Evolutionary conservation across 805 yeast species (phyloP).

Genomic region (Saccharomycopsis guyanensis): DNA sequence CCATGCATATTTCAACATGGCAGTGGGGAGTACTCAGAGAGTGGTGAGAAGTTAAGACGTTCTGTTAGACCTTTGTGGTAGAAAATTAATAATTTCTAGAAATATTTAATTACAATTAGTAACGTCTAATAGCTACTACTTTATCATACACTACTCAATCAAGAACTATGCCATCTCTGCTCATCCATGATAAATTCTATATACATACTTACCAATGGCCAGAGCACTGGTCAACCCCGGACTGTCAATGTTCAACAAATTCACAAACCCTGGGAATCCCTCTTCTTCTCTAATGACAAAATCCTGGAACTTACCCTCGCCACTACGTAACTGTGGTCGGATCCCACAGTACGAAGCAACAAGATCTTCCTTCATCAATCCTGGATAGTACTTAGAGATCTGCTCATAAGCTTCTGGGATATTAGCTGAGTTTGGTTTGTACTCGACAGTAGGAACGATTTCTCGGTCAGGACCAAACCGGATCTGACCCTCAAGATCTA

Average conservation of each 20-base stretch:
- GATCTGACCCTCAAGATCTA: conserved; percentile 72
- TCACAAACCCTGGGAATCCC: conserved; percentile 72
- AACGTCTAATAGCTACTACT: too few species aligned
- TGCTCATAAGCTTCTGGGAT: conserved; percentile 49
- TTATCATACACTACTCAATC: too few species aligned
- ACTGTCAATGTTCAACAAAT: conserved; percentile 76
- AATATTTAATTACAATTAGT: too few species aligned
- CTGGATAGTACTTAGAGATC: conserved; percentile 57
- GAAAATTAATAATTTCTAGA: too few species aligned
- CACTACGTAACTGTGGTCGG: conserved; percentile 62
- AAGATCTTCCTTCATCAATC: conserved; percentile 42
- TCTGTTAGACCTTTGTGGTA: too few species aligned
- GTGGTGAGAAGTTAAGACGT: too few species aligned
- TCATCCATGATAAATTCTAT: conserved; percentile 23
- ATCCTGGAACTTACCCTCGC: conserved; percentile 47
- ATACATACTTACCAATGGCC: conserved; percentile 77
- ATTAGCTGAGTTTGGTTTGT: conserved; percentile 41
- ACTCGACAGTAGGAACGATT: conserved; percentile 52
- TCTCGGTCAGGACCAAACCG: conserved; percentile 87
- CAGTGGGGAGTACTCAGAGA: too few species aligned
- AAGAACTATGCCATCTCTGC: too few species aligned
- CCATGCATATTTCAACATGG: too few species aligned
- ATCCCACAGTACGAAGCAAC: conserved; percentile 73
- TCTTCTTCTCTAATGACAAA: conserved; percentile 64
- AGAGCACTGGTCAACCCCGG: conserved; percentile 82